These are phyloP conservation scores for Hypoxylon sp. DNA, from an alignment of 2,329 filamentous ascomycete species.

Conservation along the genomic window DNA sequence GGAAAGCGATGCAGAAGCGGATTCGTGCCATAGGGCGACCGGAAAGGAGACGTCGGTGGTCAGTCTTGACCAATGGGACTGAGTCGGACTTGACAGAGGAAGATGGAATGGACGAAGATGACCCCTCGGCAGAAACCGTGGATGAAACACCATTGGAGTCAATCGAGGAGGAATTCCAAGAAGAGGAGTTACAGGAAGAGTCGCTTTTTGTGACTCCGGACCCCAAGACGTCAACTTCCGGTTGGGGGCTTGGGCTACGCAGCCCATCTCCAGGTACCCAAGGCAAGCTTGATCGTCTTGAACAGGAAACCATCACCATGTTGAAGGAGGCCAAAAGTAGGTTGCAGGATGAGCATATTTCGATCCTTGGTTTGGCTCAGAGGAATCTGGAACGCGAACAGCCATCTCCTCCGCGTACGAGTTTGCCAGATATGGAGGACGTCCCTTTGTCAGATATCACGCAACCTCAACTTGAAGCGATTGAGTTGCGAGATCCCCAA, in stretches of 20 bases:
- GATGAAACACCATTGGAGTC: constrained; percentile 15
- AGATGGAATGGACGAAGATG: constrained; percentile 12
- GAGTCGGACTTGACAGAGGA: constrained; percentile 22
- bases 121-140: neutral
- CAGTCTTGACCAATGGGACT: constrained; percentile 3
- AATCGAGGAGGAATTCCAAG: constrained; percentile 20
- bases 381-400: neutral
- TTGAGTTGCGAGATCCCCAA: neutral
- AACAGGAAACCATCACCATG: neutral
- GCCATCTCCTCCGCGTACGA: neutral
- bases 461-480: neutral
- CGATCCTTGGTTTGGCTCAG: constrained; percentile 2
- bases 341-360: constrained; percentile 7
- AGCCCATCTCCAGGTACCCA: constrained; percentile 10
- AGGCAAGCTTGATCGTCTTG: constrained; percentile 9
- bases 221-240: neutral
- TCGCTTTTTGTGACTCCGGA: no score
- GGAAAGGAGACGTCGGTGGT: neutral
- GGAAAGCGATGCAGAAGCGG: constrained; percentile 23
- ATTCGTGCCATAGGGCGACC: constrained; percentile 15
- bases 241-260: no score
- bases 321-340: constrained; percentile 3
- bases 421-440: neutral
- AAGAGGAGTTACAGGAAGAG: no score
- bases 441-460: neutral